These are phyloP conservation scores for Rhododendron henanense DNA, from an alignment of 148 eudicot species.

Conservation along the genomic window DNA sequence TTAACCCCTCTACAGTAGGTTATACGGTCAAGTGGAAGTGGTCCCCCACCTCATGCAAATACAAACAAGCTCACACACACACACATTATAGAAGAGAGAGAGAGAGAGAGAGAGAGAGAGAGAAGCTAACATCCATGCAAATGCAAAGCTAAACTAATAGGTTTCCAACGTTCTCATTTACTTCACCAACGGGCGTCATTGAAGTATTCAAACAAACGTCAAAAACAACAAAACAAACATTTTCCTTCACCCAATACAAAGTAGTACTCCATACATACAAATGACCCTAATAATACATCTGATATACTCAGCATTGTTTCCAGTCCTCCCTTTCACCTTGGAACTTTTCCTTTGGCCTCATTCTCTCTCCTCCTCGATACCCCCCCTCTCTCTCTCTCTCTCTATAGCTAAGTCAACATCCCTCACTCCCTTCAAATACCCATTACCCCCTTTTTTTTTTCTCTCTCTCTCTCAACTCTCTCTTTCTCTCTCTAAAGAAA, in stretches of 20 bases:
- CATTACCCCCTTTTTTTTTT: neutral
- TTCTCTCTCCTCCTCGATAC: slow-evolving; percentile 3
- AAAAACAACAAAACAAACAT: slow-evolving; percentile 17
- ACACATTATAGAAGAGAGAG: neutral
- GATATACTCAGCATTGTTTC: slow-evolving; percentile 8
- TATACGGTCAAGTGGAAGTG: neutral
- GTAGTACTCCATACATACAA: neutral
- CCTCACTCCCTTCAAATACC: slow-evolving; percentile 23
- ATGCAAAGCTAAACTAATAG: neutral
- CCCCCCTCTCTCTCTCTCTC: neutral
- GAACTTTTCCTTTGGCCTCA: slow-evolving; percentile 28
- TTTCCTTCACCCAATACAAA: slow-evolving; percentile 10
- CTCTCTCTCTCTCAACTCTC: neutral
- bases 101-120: neutral
- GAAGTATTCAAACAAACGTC: slow-evolving; percentile 11
- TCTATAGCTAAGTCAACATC: slow-evolving; percentile 17
- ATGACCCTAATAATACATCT: neutral
- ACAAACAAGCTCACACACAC: neutral
- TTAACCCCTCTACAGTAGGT: too few species aligned
- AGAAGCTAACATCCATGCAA: neutral
- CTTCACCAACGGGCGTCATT: slow-evolving; percentile 13
- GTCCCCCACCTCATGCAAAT: slow-evolving; percentile 5
- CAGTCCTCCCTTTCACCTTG: slow-evolving; percentile 18
- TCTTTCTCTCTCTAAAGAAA: neutral
- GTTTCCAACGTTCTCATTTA: slow-evolving; percentile 19